Percentiles rank a stretch among this genome's conserved stretches.
Conservation (phyloP, 495 filamentous ascomycete species). For the Penicillium simplicissimum region DNA sequence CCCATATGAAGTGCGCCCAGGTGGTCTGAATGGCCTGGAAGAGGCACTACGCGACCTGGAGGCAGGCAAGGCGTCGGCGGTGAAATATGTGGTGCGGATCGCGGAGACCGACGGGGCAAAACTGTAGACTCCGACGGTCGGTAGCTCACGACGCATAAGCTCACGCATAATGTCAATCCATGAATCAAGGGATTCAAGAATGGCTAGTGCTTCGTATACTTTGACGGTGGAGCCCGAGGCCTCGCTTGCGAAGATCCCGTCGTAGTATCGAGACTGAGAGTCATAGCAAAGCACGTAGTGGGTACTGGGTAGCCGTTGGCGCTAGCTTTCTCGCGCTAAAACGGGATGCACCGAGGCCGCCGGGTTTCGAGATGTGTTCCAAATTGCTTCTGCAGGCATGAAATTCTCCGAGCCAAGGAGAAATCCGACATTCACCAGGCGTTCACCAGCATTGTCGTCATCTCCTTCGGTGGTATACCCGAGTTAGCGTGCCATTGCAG, state of each 20-base stretch:
- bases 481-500: not conserved
- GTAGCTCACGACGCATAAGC: not conserved
- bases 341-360: not conserved
- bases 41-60: constrained; percentile 56
- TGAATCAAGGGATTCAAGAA: not conserved
- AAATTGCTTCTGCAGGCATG: not conserved
- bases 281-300: not conserved
- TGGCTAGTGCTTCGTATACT: not conserved
- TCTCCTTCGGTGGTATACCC: not conserved
- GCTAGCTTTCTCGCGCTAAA: not conserved
- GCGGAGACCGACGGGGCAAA: constrained; percentile 52
- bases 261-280: not conserved
- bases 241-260: not conserved
- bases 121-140: not conserved
- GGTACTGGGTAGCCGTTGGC: not conserved
- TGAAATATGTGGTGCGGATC: constrained; percentile 71
- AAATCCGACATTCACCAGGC: not conserved
- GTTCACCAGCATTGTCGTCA: not conserved
- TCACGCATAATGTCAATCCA: not conserved
- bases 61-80: constrained; percentile 64
- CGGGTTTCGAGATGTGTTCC: not conserved
- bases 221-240: not conserved
- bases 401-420: not conserved
- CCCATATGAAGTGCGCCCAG: constrained; percentile 58
- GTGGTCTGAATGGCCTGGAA: constrained; percentile 61